Base-by-base conservation (phyloP, 2,329 filamentous ascomycete genomes). In the Stylonectria norvegica region DNA sequence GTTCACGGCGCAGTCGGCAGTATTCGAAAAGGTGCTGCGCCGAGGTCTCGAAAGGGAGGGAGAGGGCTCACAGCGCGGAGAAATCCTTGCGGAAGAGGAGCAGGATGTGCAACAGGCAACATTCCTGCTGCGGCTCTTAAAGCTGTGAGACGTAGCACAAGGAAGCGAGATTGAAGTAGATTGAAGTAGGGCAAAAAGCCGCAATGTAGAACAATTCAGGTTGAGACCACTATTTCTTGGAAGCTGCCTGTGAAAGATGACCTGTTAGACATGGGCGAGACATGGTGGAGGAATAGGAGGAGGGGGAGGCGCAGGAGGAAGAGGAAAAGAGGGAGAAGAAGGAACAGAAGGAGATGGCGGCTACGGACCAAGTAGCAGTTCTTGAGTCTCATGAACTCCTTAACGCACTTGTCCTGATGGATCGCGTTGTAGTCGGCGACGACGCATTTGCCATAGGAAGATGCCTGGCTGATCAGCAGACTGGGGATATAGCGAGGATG, bases 361-460 rank as follows among this genome's bases (percentile, higher is more conserved):
- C 15, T 14, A 53, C 77, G 56, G 72, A 95, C 90, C 58, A 94
- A 58, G 60, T 89, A 95, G 61, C 91, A 97, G 52, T 95, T 75
- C 63, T 95, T 95, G 34, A 97, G 64, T 50, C 71, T 81, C 65
- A 93, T 71, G 54, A 98, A 97, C 59, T 96, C 89, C 42, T 80
- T 81, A 4, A 76, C 74, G 59, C 93, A 98, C 72, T 93, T 93
- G 60, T 96, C 88, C 61, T 95, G 95, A 55, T 89, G 79, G 3
- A 95, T 80, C 4, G 89, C 80, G 60, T 91, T 91, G 67, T 95
- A 97, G 60, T 97, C 91, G 27, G 81, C 79, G 36, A 91, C 78
- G 49, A 98, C 83, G 62, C 93, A 98, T 72, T 89, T 90, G 52
- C 91, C 93, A 59, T 97, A 98, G 10, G 79, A 72, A 3, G 88